Base-by-base conservation (phyloP, 2,329 filamentous ascomycete species). In the Epicoccum nigrum region DNA sequence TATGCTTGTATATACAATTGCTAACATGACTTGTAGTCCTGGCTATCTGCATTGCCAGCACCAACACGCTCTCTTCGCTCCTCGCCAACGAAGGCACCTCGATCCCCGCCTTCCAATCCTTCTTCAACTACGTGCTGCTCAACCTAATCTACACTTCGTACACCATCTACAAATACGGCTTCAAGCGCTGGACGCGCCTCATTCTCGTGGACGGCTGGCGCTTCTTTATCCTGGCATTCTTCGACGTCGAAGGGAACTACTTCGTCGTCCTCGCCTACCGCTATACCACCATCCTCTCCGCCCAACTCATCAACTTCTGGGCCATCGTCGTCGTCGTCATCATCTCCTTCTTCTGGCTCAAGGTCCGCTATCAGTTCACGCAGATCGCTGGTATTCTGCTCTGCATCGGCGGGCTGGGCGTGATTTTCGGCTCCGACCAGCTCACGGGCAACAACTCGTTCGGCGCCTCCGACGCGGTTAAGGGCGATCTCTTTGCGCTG, bases 261-360 rank as follows among this genome's bases (percentile, higher is more conserved):
- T 97, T 97, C 72, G 92, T 92, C 66, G 93, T 99, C 42, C 82
- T 97, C 41, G 94, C 93, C 4, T 99, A 97, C 78, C 83, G 88
- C 53, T 86, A 74, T 52, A 96, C 93, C 46, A 97, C 92, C 67
- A 88, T 97, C 63, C 82, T 97, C 40, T 94, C 89, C 16, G 92
- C 92, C 13, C 92, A 97, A 80, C 83, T 99, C 44, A 91, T 99
- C 77, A 97, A 97, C 81, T 97, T 97, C 78, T 97, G 93, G 93
- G 90, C 92, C 63, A 97, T 99, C 62, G 90, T 96, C 42, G 86
- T 93, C 56, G 94, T 99, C 17, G 91, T 97, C 16, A 70, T 89
- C 55, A 77, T 97, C 59, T 96, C 91, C 21, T 92, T 96, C 76
- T 60, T 86, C 58, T 80, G 97, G 63, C 84, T 99, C 51, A 83